Base-by-base conservation (phyloP, 75 land plant genomes). In the Pseudotsuga menziesii region DNA sequence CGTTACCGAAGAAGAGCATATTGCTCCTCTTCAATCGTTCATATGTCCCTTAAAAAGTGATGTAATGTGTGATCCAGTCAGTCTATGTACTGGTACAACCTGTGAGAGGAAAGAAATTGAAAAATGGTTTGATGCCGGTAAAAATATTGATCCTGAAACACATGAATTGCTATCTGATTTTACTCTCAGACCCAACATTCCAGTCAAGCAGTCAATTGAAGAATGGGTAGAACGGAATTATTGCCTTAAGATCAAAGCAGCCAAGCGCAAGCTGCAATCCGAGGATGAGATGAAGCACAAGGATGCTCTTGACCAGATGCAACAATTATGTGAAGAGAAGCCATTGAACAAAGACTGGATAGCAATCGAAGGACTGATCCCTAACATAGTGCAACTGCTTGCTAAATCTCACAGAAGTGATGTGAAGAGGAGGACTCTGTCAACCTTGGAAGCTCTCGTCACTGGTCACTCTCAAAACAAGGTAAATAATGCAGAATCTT, bases 211-310 rank as follows among this genome's bases (percentile, higher is more conserved):
- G 70, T 83, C 87, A 72, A 90, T 90, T 73, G 82, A 85, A 78
- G 91, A 90, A 74, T 90, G 91, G 91, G 73, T 76, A n/a, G 87
- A 90, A 52, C 66, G 61, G 32, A 90, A 90, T 76, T 87, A 85
- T 59, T 90, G 91, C 63, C 84, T 84, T 13, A 83, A 80, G 32
- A 83, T 90, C 62, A 83, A 81, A 74, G 77, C 76, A 75, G 80
- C 78, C 13, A 90, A 83, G 79, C 48, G 32, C n/a, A 85, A 78
- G 66, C 61, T 90, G 56, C 75, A 73, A 13, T 81, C 83, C 20
- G 82, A 63, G 7, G 76, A 72, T 2, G 87, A 79, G n/a, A 39
- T 72, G 35, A 55, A 62, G 26, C 64, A 78, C 13, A 54, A 52
- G 70, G 81, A 72, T 55, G 87, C 89, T 63, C 82, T 89, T 9